Conservation (phyloP, 805 yeast genomes). For the Starmerella stellata region DNA sequence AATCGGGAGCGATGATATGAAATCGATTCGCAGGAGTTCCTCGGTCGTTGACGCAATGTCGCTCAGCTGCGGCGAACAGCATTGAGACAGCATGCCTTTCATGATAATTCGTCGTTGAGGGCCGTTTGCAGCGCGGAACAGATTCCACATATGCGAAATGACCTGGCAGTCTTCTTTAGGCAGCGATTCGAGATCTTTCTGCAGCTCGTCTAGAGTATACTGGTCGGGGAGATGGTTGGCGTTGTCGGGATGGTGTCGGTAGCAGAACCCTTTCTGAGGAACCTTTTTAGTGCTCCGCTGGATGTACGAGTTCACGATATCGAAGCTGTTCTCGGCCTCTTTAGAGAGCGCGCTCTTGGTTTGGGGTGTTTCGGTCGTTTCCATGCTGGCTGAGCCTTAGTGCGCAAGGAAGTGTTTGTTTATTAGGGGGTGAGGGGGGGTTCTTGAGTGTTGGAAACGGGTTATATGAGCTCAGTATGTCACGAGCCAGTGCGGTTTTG, state of each 20-base stretch:
- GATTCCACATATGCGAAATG: constrained; percentile 66
- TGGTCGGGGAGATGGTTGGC: constrained; percentile 25
- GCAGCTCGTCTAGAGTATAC: constrained; percentile 50
- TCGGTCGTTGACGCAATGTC: constrained; percentile 64
- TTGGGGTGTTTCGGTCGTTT: no score
- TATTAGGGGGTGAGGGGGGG: no score
- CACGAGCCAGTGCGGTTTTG: no score
- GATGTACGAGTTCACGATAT: constrained; percentile 13
- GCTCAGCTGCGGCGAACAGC: constrained; percentile 92
- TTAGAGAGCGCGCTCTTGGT: constrained; percentile 6
- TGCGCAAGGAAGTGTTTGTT: no score
- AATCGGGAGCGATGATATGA: constrained; percentile 64
- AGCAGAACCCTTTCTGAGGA: constrained; percentile 37
- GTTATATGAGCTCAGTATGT: no score
- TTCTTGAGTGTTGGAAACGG: no score
- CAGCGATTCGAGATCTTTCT: constrained; percentile 30
- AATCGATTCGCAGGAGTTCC: constrained; percentile 70
- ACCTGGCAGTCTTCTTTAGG: constrained; percentile 53
- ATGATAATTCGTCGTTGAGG: constrained; percentile 57
- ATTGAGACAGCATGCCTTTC: constrained; percentile 68
- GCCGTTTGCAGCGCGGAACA: constrained; percentile 56
- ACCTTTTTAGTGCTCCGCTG: constrained; percentile 12
- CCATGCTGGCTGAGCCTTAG: no score
- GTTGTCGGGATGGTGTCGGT: constrained; percentile 64
- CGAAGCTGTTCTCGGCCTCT: constrained; percentile 7